These are phyloP conservation scores for Craspedostauros australis DNA, from an alignment of 108 stramenopile species.

Conservation along the genomic window DNA sequence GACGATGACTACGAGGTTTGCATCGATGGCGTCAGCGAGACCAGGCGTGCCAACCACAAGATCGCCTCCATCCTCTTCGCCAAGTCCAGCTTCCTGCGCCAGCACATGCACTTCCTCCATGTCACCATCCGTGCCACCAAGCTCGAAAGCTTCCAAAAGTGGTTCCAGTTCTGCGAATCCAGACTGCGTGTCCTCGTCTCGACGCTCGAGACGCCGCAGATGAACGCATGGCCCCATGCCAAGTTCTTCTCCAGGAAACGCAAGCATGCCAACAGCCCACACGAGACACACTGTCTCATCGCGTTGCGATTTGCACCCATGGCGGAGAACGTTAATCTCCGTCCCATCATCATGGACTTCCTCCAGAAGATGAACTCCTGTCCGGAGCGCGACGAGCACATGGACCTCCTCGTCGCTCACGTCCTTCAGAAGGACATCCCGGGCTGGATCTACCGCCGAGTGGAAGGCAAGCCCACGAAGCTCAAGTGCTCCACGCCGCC, in stretches of 20 bases:
- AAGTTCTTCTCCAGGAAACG: conserved; percentile 56
- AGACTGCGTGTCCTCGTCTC: conserved; percentile 54
- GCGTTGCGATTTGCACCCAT: conserved; percentile 54
- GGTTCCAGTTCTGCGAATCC: conserved; percentile 76
- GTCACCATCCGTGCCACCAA: conserved; percentile 49
- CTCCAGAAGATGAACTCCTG: conserved; percentile 63
- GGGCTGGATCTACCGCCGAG: too few species aligned
- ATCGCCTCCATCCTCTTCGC: conserved; percentile 4
- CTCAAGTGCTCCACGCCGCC: too few species aligned
- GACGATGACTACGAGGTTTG: background rate
- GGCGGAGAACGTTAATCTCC: conserved; percentile 45
- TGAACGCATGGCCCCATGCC: conserved; percentile 55
- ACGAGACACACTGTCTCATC: conserved; percentile 51
- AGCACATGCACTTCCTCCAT: conserved; percentile 36
- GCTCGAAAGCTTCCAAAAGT: conserved; percentile 48
- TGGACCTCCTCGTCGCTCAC: conserved; percentile 64
- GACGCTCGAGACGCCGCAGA: conserved; percentile 48
- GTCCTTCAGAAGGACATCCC: conserved; percentile 45
- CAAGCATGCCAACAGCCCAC: conserved; percentile 14
- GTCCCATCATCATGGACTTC: conserved; percentile 43
- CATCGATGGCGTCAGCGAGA: too few species aligned
- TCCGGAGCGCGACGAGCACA: conserved; percentile 41
- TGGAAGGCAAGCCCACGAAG: too few species aligned
- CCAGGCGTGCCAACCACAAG: background rate
- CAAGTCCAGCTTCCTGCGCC: conserved; percentile 21